A percentile compares a stretch with the other conserved stretches of the same genome.
phyloP scores from a whole-genome alignment of 495 filamentous ascomycete species.

The Penicillium alfredii region DNA sequence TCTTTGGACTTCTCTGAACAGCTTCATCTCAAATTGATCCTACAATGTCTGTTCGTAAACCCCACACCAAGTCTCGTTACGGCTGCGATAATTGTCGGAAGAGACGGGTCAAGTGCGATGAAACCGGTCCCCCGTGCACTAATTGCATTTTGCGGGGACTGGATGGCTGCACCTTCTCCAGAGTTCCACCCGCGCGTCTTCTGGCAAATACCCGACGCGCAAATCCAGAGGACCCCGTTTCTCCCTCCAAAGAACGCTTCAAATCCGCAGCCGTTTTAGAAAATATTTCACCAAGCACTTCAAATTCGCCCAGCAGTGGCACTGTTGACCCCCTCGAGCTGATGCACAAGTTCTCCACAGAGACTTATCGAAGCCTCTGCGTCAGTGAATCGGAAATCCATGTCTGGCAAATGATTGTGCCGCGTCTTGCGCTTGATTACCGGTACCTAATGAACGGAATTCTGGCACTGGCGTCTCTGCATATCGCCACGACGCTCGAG shows the following conservation, averaged over 20 bases:
- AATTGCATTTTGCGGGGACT: conserved; percentile 23
- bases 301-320: not conserved
- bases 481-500: conserved; percentile 26
- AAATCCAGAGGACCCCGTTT: not conserved
- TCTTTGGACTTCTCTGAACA: no score
- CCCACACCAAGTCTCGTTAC: conserved; percentile 44
- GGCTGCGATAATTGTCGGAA: conserved; percentile 47
- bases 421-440: conserved; percentile 29
- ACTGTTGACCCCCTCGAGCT: not conserved
- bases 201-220: conserved; percentile 1
- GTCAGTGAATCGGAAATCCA: not conserved
- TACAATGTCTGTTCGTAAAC: conserved; percentile 2
- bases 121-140: conserved; percentile 23
- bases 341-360: conserved; percentile 12
- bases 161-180: conserved; percentile 19
- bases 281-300: no score
- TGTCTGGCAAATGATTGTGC: conserved; percentile 18
- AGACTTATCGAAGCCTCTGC: conserved; percentile 7
- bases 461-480: conserved; percentile 38
- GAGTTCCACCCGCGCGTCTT: conserved; percentile 11
- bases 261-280: no score
- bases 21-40: not conserved
- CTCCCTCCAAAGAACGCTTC: no score
- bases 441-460: conserved; percentile 42
- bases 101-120: conserved; percentile 41